phyloP scores from a whole-genome alignment of 1,284 basidiomycete genomes.

The Porodaedalea pini region DNA sequence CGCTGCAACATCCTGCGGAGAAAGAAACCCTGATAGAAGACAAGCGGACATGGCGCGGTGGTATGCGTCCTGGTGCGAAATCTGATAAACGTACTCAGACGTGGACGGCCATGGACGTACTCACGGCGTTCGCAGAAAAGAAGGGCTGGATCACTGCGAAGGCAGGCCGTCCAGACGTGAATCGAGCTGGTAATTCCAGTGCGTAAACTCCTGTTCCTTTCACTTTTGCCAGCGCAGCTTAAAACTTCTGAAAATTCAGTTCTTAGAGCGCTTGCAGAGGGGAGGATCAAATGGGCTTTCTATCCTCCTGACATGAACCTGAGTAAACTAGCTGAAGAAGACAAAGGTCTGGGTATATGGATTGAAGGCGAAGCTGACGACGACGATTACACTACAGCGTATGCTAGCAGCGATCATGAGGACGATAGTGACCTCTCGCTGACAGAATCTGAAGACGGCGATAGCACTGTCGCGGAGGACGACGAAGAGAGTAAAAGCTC shows the following conservation, averaged over 20 bases:
- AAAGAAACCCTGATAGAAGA: slow-evolving; percentile 42
- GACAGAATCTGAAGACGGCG: neutral
- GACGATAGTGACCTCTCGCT: slow-evolving; percentile 7
- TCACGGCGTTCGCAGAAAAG: slow-evolving; percentile 71
- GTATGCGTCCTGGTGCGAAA: slow-evolving; percentile 37
- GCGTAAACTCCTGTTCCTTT: slow-evolving; percentile 35
- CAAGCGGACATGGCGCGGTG: slow-evolving; percentile 69
- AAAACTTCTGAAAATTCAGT: slow-evolving; percentile 43
- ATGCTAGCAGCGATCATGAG: slow-evolving; percentile 7
- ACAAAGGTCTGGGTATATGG: slow-evolving; percentile 52
- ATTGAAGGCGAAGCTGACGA: slow-evolving; percentile 37
- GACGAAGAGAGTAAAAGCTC: neutral
- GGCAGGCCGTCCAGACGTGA: slow-evolving; percentile 81
- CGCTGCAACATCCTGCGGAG: slow-evolving; percentile 50
- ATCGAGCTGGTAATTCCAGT: slow-evolving; percentile 87
- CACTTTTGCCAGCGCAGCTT: neutral
- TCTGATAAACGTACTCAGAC: slow-evolving; percentile 21
- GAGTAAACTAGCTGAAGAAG: slow-evolving; percentile 22
- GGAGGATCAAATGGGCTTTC: slow-evolving; percentile 79
- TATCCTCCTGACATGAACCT: slow-evolving; percentile 59
- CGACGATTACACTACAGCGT: slow-evolving; percentile 30
- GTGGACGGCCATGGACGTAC: slow-evolving; percentile 82
- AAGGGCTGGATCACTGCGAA: slow-evolving; percentile 88
- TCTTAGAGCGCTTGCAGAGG: slow-evolving; percentile 75
- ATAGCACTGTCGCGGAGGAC: neutral